Evolutionary conservation across 331 rosid genomes (phyloP).

Genomic region (Arachis monticola): DNA sequence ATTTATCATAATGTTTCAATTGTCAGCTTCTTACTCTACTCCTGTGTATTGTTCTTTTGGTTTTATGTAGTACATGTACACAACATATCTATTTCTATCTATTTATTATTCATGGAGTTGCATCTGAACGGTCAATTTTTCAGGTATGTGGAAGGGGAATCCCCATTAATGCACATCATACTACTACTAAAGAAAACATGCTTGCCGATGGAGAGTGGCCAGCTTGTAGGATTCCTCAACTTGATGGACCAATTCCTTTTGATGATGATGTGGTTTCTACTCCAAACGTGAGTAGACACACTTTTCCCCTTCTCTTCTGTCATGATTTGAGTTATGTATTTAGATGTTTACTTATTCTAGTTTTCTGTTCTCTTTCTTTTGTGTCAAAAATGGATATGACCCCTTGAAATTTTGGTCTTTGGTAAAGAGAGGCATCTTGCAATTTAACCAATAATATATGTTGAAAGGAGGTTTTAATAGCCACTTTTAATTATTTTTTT

Average conservation of each 20-base stretch:
- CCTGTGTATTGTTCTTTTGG: too few species aligned
- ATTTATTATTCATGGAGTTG: slow-evolving; percentile 34
- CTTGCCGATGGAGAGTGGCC: slow-evolving; percentile 44
- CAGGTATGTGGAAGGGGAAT: slow-evolving; percentile 71
- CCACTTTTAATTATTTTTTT: neutral
- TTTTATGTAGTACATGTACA: too few species aligned
- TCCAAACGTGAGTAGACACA: slow-evolving; percentile 74
- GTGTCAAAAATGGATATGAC: neutral
- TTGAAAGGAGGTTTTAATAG: slow-evolving; percentile 8
- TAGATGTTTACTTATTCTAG: slow-evolving; percentile 7
- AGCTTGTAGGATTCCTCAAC: slow-evolving; percentile 85
- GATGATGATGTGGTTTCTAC: slow-evolving; percentile 94
- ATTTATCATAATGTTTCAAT: neutral
- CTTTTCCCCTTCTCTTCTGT: neutral
- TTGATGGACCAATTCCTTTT: slow-evolving; percentile 92
- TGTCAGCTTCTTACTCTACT: too few species aligned
- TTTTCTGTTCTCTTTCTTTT: slow-evolving; percentile 11
- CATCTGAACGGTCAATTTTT: slow-evolving; percentile 40
- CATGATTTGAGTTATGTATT: slow-evolving; percentile 5
- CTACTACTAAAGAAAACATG: slow-evolving; percentile 49
- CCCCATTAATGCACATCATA: slow-evolving; percentile 45
- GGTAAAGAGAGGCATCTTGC: slow-evolving; percentile 11
- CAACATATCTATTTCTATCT: slow-evolving; percentile 21
- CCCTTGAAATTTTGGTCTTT: neutral
- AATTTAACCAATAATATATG: slow-evolving; percentile 20